Conservation (phyloP, 345 rosid species). For the Cardamine occulta region DNA sequence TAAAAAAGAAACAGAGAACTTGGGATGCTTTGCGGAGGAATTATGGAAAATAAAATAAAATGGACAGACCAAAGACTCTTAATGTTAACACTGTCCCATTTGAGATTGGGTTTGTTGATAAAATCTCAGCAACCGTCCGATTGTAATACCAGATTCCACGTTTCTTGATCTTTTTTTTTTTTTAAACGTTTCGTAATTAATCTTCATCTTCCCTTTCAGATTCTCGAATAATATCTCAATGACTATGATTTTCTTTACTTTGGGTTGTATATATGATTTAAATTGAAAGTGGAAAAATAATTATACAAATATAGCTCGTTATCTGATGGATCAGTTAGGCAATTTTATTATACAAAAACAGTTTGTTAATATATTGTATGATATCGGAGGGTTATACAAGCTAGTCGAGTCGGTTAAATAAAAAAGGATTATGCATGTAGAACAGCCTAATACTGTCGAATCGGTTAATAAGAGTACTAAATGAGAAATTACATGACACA, state of each 20-base stretch:
- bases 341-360: not conserved
- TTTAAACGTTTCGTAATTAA: constrained; percentile 3
- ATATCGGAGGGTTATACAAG: not conserved
- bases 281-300: constrained; percentile 19
- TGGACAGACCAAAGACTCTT: constrained; percentile 30
- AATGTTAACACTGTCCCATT: constrained; percentile 19
- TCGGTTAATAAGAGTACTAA: not conserved
- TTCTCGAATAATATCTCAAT: constrained; percentile 38
- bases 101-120: constrained; percentile 26
- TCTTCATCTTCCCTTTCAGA: constrained; percentile 20
- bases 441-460: not conserved
- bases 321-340: not conserved
- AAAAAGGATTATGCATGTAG: not conserved
- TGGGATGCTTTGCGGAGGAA: constrained; percentile 32
- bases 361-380: not conserved
- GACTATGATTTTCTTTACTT: constrained; percentile 17
- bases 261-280: not conserved
- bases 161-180: constrained; percentile 24
- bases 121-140: constrained; percentile 33
- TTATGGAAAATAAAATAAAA: constrained; percentile 10
- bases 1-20: constrained; percentile 32
- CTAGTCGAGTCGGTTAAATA: not conserved
- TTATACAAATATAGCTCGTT: not conserved
- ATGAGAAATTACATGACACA: not conserved
- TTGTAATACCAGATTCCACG: constrained; percentile 28